Conservation (phyloP, 306 rosid species). For the Dryas drummondii region DNA sequence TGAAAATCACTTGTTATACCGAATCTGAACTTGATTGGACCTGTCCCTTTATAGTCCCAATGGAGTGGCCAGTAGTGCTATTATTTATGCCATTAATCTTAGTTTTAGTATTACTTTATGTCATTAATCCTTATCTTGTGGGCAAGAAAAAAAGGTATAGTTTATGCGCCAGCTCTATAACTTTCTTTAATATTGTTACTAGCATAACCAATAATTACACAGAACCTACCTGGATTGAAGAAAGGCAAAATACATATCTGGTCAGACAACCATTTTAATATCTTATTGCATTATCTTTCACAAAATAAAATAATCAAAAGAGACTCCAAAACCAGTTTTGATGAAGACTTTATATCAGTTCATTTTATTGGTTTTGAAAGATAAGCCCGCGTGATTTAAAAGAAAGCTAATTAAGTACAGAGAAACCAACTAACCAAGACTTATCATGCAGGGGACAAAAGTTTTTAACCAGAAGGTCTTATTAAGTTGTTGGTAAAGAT, state of each 20-base stretch:
- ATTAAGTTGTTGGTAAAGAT: neutral
- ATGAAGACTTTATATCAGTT: too few relatives aligned
- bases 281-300: too few relatives aligned
- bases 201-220: neutral
- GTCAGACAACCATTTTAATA: too few relatives aligned
- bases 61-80: neutral
- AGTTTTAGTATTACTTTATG: neutral
- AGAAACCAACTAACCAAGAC: too few relatives aligned
- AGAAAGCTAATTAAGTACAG: too few relatives aligned
- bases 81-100: constrained; percentile 1
- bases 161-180: constrained; percentile 7
- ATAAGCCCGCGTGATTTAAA: too few relatives aligned
- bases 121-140: constrained; percentile 5
- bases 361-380: too few relatives aligned
- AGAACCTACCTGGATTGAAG: neutral
- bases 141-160: neutral
- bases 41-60: neutral
- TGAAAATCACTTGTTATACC: constrained; percentile 8
- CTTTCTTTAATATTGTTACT: neutral
- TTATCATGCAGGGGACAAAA: too few relatives aligned
- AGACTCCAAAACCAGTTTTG: too few relatives aligned
- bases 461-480: neutral
- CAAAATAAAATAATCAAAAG: too few relatives aligned
- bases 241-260: neutral
- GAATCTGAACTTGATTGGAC: constrained; percentile 9